These are phyloP conservation scores for Penicillium concentricum DNA, from an alignment of 2,329 filamentous ascomycete genomes.

Conservation along the genomic window DNA sequence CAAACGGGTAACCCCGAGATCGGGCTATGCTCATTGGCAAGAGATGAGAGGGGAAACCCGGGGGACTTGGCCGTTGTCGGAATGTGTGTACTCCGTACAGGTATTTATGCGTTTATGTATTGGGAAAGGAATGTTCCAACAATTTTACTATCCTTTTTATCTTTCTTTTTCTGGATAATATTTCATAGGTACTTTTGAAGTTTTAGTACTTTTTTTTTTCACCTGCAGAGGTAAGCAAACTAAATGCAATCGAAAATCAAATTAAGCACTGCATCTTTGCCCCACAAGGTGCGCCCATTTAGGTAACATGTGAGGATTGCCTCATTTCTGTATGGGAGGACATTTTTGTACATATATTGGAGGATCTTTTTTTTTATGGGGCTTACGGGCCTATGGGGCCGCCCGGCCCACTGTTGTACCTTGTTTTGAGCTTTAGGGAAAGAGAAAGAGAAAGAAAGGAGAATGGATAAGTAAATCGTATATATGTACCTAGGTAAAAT, in stretches of 20 bases:
- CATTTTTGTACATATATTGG: too few relatives aligned
- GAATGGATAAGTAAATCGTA: too few relatives aligned
- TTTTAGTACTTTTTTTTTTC: not conserved
- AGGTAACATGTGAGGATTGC: constrained; percentile 11
- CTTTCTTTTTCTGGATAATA: not conserved
- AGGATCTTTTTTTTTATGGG: not conserved
- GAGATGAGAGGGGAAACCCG: constrained; percentile 17
- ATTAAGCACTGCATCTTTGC: constrained; percentile 32
- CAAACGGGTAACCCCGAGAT: constrained; percentile 28
- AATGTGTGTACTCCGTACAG: constrained; percentile 17
- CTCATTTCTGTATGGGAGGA: not conserved
- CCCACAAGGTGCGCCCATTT: constrained; percentile 22
- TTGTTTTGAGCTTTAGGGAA: not conserved
- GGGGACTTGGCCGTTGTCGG: constrained; percentile 35
- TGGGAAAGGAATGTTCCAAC: not conserved
- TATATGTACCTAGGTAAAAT: too few relatives aligned
- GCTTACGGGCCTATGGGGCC: constrained; percentile 1
- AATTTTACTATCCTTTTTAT: not conserved
- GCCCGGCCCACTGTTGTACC: constrained; percentile 1
- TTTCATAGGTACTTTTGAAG: not conserved
- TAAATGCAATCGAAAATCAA: constrained; percentile 6
- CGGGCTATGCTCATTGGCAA: constrained; percentile 19
- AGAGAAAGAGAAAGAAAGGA: not conserved
- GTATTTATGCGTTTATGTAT: constrained; percentile 6
- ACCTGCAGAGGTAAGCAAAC: not conserved